Evolutionary conservation across 2,329 filamentous ascomycete genomes (phyloP).

Genomic region (Alternaria arborescens): DNA sequence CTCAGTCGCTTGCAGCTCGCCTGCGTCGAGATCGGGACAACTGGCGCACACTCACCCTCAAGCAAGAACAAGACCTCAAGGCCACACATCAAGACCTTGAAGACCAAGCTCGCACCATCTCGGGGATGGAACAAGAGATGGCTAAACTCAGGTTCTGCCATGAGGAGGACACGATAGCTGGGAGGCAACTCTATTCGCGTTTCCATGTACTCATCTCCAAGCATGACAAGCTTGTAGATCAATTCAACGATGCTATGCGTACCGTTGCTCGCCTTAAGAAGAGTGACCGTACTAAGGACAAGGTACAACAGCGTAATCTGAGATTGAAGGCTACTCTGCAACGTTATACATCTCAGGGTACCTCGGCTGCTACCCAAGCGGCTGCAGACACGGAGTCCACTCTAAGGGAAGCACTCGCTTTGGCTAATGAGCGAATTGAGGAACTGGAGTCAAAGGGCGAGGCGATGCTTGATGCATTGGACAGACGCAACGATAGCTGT

Average conservation of each 20-base stretch:
- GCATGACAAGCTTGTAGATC: conserved; percentile 14
- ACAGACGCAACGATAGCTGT: background rate
- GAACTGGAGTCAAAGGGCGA: conserved; percentile 25
- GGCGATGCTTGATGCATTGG: conserved; percentile 20
- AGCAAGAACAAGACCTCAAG: conserved; percentile 9
- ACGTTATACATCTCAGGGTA: conserved; percentile 1
- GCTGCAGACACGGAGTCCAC: conserved; percentile 8
- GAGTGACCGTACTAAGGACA: conserved; percentile 28
- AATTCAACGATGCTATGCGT: conserved; percentile 15
- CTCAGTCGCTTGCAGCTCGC: conserved; percentile 7
- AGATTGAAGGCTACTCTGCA: conserved; percentile 19
- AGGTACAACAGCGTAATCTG: conserved; percentile 27
- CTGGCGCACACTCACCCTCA: conserved; percentile 11
- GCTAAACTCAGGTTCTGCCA: conserved; percentile 2
- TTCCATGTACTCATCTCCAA: conserved; percentile 3
- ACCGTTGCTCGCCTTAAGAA: conserved; percentile 18
- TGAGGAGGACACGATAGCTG: conserved; percentile 5
- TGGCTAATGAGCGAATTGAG: conserved; percentile 22
- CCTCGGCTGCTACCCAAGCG: background rate
- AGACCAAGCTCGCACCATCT: background rate
- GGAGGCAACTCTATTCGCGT: conserved; percentile 3
- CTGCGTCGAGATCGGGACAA: conserved; percentile 17
- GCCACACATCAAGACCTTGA: background rate
- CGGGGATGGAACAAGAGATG: background rate
- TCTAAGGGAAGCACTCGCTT: conserved; percentile 23